Conservation (phyloP, 768 basidiomycete genomes). For the Heimioporus sp. region DNA sequence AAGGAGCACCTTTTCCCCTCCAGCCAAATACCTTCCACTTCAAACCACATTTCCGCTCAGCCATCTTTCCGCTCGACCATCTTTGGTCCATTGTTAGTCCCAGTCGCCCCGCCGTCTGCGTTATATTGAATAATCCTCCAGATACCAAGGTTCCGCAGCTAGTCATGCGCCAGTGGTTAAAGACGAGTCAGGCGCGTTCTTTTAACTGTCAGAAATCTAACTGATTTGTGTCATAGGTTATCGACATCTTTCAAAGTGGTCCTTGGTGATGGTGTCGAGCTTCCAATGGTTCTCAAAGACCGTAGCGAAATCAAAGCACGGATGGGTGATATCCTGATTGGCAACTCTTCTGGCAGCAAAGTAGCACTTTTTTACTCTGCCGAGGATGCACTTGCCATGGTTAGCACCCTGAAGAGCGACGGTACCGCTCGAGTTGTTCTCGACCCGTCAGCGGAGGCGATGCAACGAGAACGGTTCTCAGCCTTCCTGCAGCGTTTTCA, state of each 20-base stretch:
- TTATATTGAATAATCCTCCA: constrained; percentile 8
- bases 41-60: constrained; percentile 16
- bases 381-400: constrained; percentile 45
- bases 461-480: constrained; percentile 46
- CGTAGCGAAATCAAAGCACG: constrained; percentile 30
- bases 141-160: constrained; percentile 24
- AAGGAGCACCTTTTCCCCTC: constrained; percentile 51
- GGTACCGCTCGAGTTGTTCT: constrained; percentile 49
- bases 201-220: not conserved
- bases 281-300: constrained; percentile 51
- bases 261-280: constrained; percentile 47
- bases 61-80: constrained; percentile 57
- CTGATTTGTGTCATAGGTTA: constrained; percentile 16
- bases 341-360: constrained; percentile 36
- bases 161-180: not conserved
- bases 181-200: constrained; percentile 20
- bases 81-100: constrained; percentile 61
- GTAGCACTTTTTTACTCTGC: constrained; percentile 62
- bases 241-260: constrained; percentile 43
- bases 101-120: not conserved
- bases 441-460: constrained; percentile 37
- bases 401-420: constrained; percentile 50
- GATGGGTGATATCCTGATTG: constrained; percentile 39
- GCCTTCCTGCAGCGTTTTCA: constrained; percentile 49
- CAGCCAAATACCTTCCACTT: constrained; percentile 16